Evolutionary conservation across 1,284 basidiomycete genomes (phyloP), one percentile per base, ranked within the genome.

Genomic region (Veloboletus limbatus): DNA sequence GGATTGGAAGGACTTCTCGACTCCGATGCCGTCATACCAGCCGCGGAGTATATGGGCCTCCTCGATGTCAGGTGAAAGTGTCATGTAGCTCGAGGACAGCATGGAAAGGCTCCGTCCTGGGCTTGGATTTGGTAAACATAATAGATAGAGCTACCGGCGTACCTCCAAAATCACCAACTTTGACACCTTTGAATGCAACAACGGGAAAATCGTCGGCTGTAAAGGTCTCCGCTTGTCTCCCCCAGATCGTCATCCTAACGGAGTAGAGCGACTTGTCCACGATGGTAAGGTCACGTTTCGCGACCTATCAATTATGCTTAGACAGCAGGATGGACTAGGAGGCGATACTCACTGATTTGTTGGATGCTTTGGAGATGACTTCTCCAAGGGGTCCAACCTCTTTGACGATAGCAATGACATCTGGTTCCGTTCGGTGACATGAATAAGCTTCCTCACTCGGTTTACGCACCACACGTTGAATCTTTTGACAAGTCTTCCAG

Each of bases 141-240:
- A 3, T 17, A 20, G 4, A 33, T 32, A 33, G 18, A 31, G 4
- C 3, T 16, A 14, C 40, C 37, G 27, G 52, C 68, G 50, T 60
- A 77, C 95, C 96, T 58, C 89, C 89, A 66, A 92, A 99, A 58
- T 98, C 96, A 32, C 92, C 85, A 32, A 99, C 92, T 69, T 89
- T 95, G 59, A 93, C 92, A 18, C 92, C 90, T 71, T 97, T 97
- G 78, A 97, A 93, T 3, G 95, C 96, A 51, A 94, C 77, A 17
- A 97, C 82, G 9, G 90, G 81, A 44, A 79, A 74, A 32, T 81
- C 75, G 4, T 71, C 66, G 13, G 69, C 66, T 3, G 67, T 67
- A 64, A 87, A 99, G 37, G 79, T 79, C 63, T 98, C 94, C 2
- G 96, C 97, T 64, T 91, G 88, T 66, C 91, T 94, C 24, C 96